Conservation (phyloP, 805 yeast genomes). For the Nakazawaea pomicola region DNA sequence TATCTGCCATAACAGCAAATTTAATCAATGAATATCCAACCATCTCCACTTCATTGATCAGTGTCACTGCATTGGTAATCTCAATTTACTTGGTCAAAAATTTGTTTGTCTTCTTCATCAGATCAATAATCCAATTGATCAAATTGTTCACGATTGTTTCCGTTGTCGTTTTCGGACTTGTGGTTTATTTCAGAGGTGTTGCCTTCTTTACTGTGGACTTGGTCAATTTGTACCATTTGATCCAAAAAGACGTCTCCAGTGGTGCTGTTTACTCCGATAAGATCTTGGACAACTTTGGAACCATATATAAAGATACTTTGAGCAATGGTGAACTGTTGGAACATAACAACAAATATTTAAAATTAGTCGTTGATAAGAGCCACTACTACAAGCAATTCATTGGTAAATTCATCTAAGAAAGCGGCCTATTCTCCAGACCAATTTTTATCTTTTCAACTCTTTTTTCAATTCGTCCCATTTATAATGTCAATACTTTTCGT, state of each 20-base stretch:
- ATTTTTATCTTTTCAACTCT: too few species aligned
- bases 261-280: constrained; percentile 7
- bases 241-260: constrained; percentile 5
- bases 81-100: constrained; percentile 6
- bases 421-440: too few species aligned
- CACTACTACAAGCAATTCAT: constrained; percentile 7
- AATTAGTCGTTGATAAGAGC: constrained; percentile 5
- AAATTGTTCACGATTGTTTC: constrained; percentile 5
- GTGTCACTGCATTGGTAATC: background rate
- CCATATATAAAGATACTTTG: constrained; percentile 6
- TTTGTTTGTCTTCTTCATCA: constrained; percentile 3
- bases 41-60: background rate
- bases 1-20: constrained; percentile 2
- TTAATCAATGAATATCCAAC: constrained; percentile 4
- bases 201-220: constrained; percentile 11
- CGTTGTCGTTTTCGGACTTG: background rate
- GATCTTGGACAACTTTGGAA: constrained; percentile 5
- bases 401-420: background rate
- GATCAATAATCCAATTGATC: constrained; percentile 8
- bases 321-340: constrained; percentile 8
- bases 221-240: constrained; percentile 5
- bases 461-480: background rate
- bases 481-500: background rate
- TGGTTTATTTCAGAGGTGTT: constrained; percentile 9
- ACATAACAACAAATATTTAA: constrained; percentile 3